Percentiles rank a stretch among this genome's conserved stretches.
Evolutionary conservation across 805 yeast species (phyloP).

Genomic region (Sugiyamaella qingdaonensis): DNA sequence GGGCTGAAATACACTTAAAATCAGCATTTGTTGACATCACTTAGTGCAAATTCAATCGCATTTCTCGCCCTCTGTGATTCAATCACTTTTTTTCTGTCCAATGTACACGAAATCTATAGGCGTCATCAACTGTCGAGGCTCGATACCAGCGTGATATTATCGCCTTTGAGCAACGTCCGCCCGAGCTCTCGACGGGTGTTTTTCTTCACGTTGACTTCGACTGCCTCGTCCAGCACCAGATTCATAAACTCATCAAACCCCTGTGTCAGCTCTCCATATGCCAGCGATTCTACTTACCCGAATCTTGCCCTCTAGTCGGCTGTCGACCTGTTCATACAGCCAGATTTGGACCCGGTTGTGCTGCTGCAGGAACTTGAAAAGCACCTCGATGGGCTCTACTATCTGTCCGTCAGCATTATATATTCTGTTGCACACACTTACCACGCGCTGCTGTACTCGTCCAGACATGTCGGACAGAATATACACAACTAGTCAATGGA

Average conservation of each 20-base stretch:
- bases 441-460: conserved; percentile 41
- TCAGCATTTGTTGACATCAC: not conserved
- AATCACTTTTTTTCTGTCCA: not conserved
- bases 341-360: conserved; percentile 77
- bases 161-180: conserved; percentile 81
- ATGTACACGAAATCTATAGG: not conserved
- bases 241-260: conserved; percentile 99
- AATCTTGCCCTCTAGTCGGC: conserved; percentile 75
- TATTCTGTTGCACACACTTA: conserved; percentile 18
- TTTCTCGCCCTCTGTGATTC: not conserved
- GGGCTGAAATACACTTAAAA: not conserved
- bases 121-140: conserved; percentile 28
- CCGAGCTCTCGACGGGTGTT: conserved; percentile 43
- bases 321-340: conserved; percentile 80
- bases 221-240: conserved; percentile 56
- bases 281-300: conserved; percentile 32
- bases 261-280: conserved; percentile 15
- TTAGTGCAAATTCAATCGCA: not conserved
- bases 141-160: conserved; percentile 76
- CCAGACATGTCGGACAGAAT: not conserved
- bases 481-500: too few species aligned
- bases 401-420: not conserved
- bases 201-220: conserved; percentile 58
- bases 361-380: conserved; percentile 81
- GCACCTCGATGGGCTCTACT: conserved; percentile 87